These are phyloP conservation scores for Venturiaceae sp. DNA, from an alignment of 2,329 filamentous ascomycete species.

Conservation along the genomic window DNA sequence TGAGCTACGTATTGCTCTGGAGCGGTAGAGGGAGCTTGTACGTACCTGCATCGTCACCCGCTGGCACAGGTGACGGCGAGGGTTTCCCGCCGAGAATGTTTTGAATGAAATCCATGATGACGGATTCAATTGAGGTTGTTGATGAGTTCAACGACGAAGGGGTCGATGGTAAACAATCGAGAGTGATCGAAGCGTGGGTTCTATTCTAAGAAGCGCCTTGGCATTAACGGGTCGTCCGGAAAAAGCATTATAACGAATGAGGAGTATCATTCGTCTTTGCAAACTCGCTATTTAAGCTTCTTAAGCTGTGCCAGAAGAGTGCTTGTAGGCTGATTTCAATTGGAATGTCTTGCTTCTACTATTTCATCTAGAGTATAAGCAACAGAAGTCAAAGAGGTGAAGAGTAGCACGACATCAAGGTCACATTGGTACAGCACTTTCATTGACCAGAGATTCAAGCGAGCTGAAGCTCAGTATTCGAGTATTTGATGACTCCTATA, in stretches of 20 bases:
- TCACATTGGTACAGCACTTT: not conserved
- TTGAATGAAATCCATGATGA: conserved; percentile 6
- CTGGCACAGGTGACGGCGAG: not conserved
- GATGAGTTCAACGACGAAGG: not conserved
- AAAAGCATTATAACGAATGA: not conserved
- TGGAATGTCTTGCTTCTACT: too few species aligned
- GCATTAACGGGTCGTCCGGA: not conserved
- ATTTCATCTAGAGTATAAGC: too few species aligned
- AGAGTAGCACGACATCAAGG: too few species aligned
- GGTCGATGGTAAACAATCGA: not conserved
- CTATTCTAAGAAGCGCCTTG: too few species aligned
- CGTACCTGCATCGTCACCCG: conserved; percentile 1
- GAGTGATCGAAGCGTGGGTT: not conserved
- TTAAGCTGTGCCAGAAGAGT: too few species aligned
- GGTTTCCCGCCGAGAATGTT: conserved; percentile 7
- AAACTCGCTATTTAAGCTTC: too few species aligned
- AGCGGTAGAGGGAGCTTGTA: not conserved
- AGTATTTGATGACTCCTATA: not conserved
- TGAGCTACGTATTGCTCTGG: not conserved
- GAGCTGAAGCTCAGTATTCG: not conserved
- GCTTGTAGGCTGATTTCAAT: too few species aligned
- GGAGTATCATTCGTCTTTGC: not conserved
- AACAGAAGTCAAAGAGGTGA: too few species aligned
- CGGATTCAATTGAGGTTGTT: not conserved
- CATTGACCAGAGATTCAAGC: not conserved